Base-by-base conservation (phyloP, 257 asterid species). In the Solanum bulbocastanum region DNA sequence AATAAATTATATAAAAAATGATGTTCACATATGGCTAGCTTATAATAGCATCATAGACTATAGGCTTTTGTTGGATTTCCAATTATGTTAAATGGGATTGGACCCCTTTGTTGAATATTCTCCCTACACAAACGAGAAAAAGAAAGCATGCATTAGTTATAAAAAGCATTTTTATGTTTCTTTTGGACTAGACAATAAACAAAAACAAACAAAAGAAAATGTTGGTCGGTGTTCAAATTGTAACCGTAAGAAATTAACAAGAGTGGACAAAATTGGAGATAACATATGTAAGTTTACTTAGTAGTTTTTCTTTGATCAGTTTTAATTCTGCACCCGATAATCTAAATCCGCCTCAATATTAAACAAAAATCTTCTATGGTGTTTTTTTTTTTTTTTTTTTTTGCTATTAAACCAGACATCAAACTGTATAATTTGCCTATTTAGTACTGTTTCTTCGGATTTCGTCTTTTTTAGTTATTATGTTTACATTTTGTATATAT, bases 111-210 rank as follows among this genome's bases (percentile, higher is more conserved):
- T 78, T 78, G 62, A 44, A 42, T 78, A 0, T 78, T 78, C 35
- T n/a, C 37, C 84, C 62, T 40, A 78, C 83, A 76, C 39, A 79
- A 79, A 79, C 3, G 15, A 8, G 18, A 5, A 44, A 78, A 79
- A 15, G 1, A 44, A 27, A 16, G 12, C 40, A 8, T 44, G 42
- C n/a, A 4, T 4, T 12, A n/a, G 36, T 71, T 14, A 2, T 16
- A n/a, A 76, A 79, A 79, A n/a, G 14, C 60, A 76, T 23, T 12
- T 39, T 40, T 42, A 25, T 79, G 40, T 78, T 4, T 78, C 37
- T n/a, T 78, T 40, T 40, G 84, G 35, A 78, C 60, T 27, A 18
- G 40, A 79, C 85, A 79, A 79, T 68, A 30, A 68, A 27, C 75
- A 68, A 68, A 42, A 78, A 76, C 83, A 40, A 78, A 44, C 56